phyloP scores from a whole-genome alignment of 2,329 filamentous ascomycete genomes.

The Pseudogymnoascus sp. region DNA sequence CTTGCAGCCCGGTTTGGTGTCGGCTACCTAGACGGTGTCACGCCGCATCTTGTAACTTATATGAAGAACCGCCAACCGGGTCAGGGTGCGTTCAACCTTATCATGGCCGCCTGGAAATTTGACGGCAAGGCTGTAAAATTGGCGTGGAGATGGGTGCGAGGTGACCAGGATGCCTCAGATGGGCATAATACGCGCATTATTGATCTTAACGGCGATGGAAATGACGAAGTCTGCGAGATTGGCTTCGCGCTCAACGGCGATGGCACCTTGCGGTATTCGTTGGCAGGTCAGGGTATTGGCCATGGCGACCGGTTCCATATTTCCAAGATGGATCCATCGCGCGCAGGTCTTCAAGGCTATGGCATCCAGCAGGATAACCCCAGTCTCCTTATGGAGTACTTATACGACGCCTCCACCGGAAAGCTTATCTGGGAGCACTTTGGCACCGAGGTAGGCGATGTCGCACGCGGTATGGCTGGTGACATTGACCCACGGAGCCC shows the following conservation, averaged over 20 bases:
- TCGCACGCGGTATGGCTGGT: neutral
- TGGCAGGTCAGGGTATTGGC: neutral
- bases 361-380: neutral
- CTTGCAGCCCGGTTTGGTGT: neutral
- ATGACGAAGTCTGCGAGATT: neutral
- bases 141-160: neutral
- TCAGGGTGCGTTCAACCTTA: neutral
- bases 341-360: neutral
- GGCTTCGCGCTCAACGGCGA: neutral
- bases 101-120: neutral
- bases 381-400: neutral
- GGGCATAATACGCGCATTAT: neutral
- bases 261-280: neutral
- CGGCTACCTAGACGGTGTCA: neutral
- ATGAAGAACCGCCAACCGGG: neutral
- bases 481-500: neutral
- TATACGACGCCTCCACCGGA: neutral
- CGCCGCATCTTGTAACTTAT: neutral
- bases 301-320: constrained; percentile 8
- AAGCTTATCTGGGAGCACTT: neutral
- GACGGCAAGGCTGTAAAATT: neutral
- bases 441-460: neutral
- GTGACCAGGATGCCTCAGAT: neutral
- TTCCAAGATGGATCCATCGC: constrained; percentile 3
- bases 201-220: neutral